phyloP scores from a whole-genome alignment of 75 land plant genomes.

The Larix kaempferi region DNA sequence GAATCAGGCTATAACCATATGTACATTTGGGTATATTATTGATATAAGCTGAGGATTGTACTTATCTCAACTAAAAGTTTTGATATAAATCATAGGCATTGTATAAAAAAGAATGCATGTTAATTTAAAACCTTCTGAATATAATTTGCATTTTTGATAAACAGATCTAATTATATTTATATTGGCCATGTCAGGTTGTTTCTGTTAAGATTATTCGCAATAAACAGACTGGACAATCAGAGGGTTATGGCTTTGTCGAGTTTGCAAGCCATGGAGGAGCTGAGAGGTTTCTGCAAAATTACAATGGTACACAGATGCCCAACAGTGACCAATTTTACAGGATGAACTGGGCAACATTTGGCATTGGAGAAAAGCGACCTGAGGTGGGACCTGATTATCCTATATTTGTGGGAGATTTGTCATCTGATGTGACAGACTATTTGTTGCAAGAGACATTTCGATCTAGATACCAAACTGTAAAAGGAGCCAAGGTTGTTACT shows the following conservation, averaged over 20 bases:
- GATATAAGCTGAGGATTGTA: too few species aligned
- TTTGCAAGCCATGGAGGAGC: conserved; percentile 75
- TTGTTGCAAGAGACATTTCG: conserved; percentile 83
- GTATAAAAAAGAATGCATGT: too few species aligned
- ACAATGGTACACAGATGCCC: conserved; percentile 86
- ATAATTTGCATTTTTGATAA: too few species aligned
- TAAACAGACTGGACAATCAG: conserved; percentile 75
- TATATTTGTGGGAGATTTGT: conserved; percentile 95
- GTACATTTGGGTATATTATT: too few species aligned
- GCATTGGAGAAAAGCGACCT: conserved; percentile 69
- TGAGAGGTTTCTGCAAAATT: conserved; percentile 69
- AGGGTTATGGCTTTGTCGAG: conserved; percentile 96
- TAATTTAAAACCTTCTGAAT: too few species aligned
- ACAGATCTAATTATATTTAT: too few species aligned
- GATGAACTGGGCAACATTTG: conserved; percentile 91
- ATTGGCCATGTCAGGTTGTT: conserved; percentile 37
- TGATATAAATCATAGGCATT: too few species aligned
- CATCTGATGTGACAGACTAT: conserved; percentile 93
- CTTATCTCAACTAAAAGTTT: too few species aligned
- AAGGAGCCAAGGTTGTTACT: conserved; percentile 93
- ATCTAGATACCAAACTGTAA: conserved; percentile 65
- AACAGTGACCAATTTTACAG: conserved; percentile 71
- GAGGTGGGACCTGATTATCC: conserved; percentile 78
- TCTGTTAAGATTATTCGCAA: conserved; percentile 85
- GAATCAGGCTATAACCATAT: too few species aligned